Conservation (phyloP, 2,329 filamentous ascomycete species). For the Monilinia vaccinii-corymbosi region DNA sequence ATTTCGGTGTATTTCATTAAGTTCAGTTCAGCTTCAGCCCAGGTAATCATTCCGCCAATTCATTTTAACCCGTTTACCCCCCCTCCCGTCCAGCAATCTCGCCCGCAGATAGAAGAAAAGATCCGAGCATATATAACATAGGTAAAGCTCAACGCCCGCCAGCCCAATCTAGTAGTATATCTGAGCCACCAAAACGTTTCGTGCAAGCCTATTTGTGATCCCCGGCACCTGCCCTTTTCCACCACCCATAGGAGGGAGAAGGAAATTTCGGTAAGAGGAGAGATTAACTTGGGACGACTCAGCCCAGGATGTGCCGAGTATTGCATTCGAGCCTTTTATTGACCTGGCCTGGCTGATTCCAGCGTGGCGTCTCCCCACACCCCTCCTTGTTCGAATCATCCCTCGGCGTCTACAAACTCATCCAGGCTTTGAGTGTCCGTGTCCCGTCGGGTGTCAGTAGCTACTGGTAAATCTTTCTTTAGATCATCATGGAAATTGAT, state of each 20-base stretch:
- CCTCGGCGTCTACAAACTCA: slow-evolving; percentile 30
- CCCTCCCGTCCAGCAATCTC: not conserved
- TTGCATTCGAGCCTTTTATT: not conserved
- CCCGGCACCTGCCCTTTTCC: not conserved
- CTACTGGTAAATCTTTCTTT: slow-evolving; percentile 39
- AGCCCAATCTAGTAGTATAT: slow-evolving; percentile 6
- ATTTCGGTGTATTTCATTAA: slow-evolving; percentile 3
- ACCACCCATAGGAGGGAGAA: not conserved
- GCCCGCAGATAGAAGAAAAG: not conserved
- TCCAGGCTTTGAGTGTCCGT: slow-evolving; percentile 27
- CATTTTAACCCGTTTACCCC: not conserved
- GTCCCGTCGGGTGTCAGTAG: slow-evolving; percentile 17
- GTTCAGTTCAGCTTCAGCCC: not conserved
- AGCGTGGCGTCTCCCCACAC: not conserved
- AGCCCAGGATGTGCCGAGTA: not conserved
- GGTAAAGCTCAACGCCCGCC: slow-evolving; percentile 4
- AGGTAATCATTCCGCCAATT: not conserved
- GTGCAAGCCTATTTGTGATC: not conserved
- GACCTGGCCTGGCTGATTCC: not conserved
- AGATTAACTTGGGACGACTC: not conserved
- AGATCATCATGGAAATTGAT: slow-evolving; percentile 49
- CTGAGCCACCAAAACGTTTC: not conserved
- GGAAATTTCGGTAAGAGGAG: not conserved
- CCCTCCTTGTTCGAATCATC: slow-evolving; percentile 11
- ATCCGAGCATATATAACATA: slow-evolving; percentile 1